phyloP scores from a whole-genome alignment of 2,329 filamentous ascomycete species.

The Penicillium sclerotiorum region DNA sequence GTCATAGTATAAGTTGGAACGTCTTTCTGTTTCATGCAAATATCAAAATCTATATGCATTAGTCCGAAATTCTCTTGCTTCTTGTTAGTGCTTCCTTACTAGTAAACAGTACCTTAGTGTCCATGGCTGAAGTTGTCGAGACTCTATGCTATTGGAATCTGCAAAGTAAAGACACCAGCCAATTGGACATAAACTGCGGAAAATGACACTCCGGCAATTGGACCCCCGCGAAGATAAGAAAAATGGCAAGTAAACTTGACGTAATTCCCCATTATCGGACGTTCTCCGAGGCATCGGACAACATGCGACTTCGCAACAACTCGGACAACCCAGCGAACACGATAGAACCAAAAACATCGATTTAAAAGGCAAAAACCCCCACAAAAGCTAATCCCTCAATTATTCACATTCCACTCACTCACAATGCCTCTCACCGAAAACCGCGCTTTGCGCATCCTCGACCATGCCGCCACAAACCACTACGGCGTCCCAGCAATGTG shows the following conservation, averaged over 20 bases:
- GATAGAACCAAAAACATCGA: background rate
- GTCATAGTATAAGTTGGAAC: no score
- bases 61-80: no score
- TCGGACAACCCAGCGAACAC: conserved; percentile 12
- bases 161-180: no score
- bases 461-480: conserved; percentile 57
- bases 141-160: no score
- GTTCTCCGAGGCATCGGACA: conserved; percentile 21
- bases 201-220: no score
- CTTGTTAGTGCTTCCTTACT: no score
- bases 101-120: no score
- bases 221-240: no score
- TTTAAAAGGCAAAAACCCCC: conserved; percentile 4
- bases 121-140: no score
- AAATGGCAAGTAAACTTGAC: conserved; percentile 13
- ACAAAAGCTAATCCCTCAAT: background rate
- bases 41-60: no score
- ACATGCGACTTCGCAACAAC: conserved; percentile 12
- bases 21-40: no score
- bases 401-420: conserved; percentile 36
- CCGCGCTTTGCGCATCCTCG: conserved; percentile 59
- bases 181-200: no score
- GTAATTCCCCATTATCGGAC: conserved; percentile 13
- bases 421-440: conserved; percentile 48
- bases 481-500: conserved; percentile 66